Conservation (phyloP, 1,284 basidiomycete species). For the Rhodotorula sp. region DNA sequence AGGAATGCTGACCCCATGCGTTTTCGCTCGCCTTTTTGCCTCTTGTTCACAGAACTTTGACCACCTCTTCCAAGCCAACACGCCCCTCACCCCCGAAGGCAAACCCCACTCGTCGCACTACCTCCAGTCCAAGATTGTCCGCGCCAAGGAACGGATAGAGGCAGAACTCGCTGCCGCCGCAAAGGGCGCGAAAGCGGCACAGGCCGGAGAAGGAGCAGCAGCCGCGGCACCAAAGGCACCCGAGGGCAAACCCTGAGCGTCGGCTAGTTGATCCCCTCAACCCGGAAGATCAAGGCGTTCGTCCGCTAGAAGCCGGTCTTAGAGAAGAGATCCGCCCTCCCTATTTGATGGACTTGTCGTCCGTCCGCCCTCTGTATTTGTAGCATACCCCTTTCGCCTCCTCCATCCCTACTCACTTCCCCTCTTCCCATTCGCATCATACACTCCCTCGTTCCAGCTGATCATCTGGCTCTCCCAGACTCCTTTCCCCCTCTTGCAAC, state of each 20-base stretch:
- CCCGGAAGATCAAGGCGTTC: not conserved
- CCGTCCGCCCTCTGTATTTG: constrained; percentile 7
- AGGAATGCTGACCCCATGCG: not conserved
- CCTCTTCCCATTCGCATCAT: too few species aligned
- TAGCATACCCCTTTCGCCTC: constrained; percentile 8
- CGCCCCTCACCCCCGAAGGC: constrained; percentile 56
- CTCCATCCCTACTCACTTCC: constrained; percentile 1
- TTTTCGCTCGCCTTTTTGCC: not conserved
- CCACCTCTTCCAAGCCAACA: constrained; percentile 84
- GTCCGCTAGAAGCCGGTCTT: not conserved
- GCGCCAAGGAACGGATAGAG: constrained; percentile 90
- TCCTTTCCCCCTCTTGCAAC: not conserved
- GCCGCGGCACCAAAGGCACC: constrained; percentile 2
- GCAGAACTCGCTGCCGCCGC: constrained; percentile 59
- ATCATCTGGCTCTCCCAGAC: not conserved
- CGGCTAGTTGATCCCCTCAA: too few species aligned
- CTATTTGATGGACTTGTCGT: not conserved
- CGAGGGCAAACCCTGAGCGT: constrained; percentile 3
- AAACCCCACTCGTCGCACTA: constrained; percentile 63
- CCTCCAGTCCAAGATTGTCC: constrained; percentile 91
- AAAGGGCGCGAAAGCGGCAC: constrained; percentile 9
- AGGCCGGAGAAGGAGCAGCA: not conserved
- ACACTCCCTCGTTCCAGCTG: too few species aligned
- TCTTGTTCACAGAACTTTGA: constrained; percentile 71
- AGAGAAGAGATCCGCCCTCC: not conserved